Percentiles rank a stretch among this genome's conserved stretches.
These are phyloP conservation scores for Peronospora tabacina DNA, from an alignment of 352 stramenopile genomes.

Conservation along the genomic window DNA sequence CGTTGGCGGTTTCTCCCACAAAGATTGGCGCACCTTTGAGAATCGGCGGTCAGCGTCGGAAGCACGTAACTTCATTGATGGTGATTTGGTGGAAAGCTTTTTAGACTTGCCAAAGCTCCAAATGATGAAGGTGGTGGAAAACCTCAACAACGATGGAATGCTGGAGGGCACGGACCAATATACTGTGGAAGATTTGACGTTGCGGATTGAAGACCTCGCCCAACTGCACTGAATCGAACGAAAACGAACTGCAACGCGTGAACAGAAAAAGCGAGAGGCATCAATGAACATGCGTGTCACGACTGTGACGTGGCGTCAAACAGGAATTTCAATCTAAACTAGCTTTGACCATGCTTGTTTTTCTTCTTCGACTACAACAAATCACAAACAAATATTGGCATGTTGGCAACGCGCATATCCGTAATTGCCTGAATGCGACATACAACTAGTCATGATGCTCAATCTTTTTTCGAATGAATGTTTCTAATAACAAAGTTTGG, in stretches of 20 bases:
- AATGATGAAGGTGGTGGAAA: slow-evolving; percentile 86
- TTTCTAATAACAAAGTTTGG: too few relatives aligned
- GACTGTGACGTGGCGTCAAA: not conserved
- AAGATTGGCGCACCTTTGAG: slow-evolving; percentile 90
- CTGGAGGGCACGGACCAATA: slow-evolving; percentile 52
- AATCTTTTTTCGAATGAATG: too few relatives aligned
- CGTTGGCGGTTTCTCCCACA: slow-evolving; percentile 90
- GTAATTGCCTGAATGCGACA: too few relatives aligned
- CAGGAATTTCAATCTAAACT: slow-evolving; percentile 10
- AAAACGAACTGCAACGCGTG: slow-evolving; percentile 3
- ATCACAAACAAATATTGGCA: too few relatives aligned
- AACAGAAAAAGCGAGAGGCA: not conserved
- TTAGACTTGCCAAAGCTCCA: slow-evolving; percentile 88
- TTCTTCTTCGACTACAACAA: too few relatives aligned
- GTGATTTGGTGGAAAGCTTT: slow-evolving; percentile 92
- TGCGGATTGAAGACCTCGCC: slow-evolving; percentile 65
- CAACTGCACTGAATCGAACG: slow-evolving; percentile 52
- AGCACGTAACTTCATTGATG: slow-evolving; percentile 92
- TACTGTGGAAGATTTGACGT: slow-evolving; percentile 61
- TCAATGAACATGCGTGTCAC: not conserved
- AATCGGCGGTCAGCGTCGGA: slow-evolving; percentile 80
- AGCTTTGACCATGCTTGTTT: slow-evolving; percentile 10
- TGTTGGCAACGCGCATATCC: too few relatives aligned
- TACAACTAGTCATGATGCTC: too few relatives aligned
- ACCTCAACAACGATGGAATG: slow-evolving; percentile 87